Conservation (phyloP, 768 basidiomycete genomes). For the Hemileccinum impolitum region DNA sequence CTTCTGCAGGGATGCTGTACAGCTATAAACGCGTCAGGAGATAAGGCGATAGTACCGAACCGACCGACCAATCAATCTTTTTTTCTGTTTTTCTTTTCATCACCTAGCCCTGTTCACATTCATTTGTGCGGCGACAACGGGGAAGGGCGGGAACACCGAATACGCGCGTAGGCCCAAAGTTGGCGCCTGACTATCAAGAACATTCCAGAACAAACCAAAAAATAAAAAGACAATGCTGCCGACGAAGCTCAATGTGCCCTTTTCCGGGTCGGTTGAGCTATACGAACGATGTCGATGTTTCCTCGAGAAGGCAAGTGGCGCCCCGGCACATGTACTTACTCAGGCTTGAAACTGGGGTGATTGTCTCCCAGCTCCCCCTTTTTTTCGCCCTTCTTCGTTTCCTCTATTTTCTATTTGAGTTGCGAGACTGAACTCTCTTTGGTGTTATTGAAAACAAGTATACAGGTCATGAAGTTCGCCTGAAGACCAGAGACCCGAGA, state of each 20-base stretch:
- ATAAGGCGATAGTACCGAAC: conserved; percentile 20
- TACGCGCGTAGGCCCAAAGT: neutral
- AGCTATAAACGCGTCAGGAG: conserved; percentile 12
- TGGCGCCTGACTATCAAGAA: neutral
- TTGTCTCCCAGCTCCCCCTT: no score
- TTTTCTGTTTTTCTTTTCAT: neutral
- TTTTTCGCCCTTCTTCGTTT: no score
- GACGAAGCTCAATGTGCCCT: neutral
- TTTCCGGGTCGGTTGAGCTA: neutral
- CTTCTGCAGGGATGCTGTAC: neutral
- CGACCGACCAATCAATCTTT: conserved; percentile 6
- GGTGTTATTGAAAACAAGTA: no score
- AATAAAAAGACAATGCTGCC: neutral
- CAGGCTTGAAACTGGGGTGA: no score
- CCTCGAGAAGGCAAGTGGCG: neutral
- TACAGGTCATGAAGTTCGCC: no score
- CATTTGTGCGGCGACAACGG: conserved; percentile 16
- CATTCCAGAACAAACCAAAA: neutral
- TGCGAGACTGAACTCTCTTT: no score
- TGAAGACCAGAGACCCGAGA: no score
- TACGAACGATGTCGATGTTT: neutral
- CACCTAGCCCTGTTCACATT: neutral
- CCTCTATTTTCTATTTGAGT: no score
- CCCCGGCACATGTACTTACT: neutral
- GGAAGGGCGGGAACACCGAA: neutral